Evolutionary conservation across 106 monocot genomes (phyloP), one percentile per base, ranked within the genome.

Genomic region (Dendrobium officinale): DNA sequence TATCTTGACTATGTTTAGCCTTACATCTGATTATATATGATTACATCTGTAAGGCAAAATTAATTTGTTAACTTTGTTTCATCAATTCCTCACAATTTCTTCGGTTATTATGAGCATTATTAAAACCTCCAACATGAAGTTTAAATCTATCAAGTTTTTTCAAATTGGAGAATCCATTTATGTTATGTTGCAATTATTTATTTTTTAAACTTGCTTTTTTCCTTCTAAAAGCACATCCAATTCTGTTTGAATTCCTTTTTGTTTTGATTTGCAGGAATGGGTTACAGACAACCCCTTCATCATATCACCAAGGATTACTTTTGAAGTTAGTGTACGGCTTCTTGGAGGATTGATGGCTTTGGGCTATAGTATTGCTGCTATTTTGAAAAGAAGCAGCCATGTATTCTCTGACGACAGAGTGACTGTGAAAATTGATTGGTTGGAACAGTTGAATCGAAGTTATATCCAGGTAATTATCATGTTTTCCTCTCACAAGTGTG

Each of bases 341-440:
- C 92, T 98, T 80, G 98, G 98, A 79, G 98, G 98, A 4, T 83
- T 98, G 84, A 98, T 98, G 95, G 95, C 98, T 6, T 86, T 98
- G 48, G 98, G 98, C 2, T 98, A 98, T 78, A 98, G 87, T 54
- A 98, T 95, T 78, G 98, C 98, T 77, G 75, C 95, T 48, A 95
- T 95, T 81, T 80, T 98, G 49, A 98, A 98, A 88, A 86, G 98
- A 81, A 95, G 88, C 77, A 98, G 95, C 73, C 92, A 89, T 81
- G 87, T 91, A 0, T 98, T 98, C 77, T 78, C 88, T 87, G 92
- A 98, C 88, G 94, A 89, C 51, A 92, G 83, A 73, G 91, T 93
- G 9, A 88, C 79, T 67, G 91, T 98, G 9, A 98, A 98, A 87
- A 92, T 95, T 78, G 98, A 98, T 82, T 91, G 92, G 95, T 82